Evolutionary conservation across 2,329 filamentous ascomycete species (phyloP), one percentile per base, ranked within the genome.

Genomic region (Talaromyces sp.): DNA sequence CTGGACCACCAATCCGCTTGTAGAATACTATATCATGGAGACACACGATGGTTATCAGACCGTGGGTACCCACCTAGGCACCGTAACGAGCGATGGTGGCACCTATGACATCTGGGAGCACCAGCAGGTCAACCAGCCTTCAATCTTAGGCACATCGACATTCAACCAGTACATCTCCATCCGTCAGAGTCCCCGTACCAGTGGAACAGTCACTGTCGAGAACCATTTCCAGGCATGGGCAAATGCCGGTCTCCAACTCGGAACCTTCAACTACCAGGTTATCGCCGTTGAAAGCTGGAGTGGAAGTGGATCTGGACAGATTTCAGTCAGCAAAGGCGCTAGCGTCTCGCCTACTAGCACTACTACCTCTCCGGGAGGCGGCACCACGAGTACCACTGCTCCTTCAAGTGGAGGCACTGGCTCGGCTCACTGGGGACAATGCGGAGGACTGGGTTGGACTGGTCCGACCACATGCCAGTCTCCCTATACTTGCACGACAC

Each of bases 151-250:
- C 8, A 79, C 75, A 7, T 67, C 70, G 1, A 82, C 79, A 9
- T 43, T 60, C 39, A 33, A 60, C 24, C 57, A 60, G 22, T 60
- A 60, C 37, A 60, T 60, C 74, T 80, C 78, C 13, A 74, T 82
- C 45, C 75, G 80, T 7, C 71, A 69, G 13, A 70, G 24, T 54
- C 76, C 75, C 68, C 76, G 79, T 5, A 68, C 68, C 8, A 72
- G 73, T 19, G 78, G 78, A n/a, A 75, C 74, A 1, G 75, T 79
- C n/a, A 78, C 73, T 2, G 75, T 72, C 3, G 68, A 66, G 7
- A 78, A 78, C 59, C 77, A 79, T 61, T 78, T 79, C 67, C 71
- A 75, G 39, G 75, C 74, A 0, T 79, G 77, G 77, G 70, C 71
- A 1, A 47, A 58, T 3, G 67, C 72, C 13, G 76, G 76, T 1